Evolutionary conservation across 495 filamentous ascomycete species (phyloP).

Genomic region (Hypoxylon intermedium): DNA sequence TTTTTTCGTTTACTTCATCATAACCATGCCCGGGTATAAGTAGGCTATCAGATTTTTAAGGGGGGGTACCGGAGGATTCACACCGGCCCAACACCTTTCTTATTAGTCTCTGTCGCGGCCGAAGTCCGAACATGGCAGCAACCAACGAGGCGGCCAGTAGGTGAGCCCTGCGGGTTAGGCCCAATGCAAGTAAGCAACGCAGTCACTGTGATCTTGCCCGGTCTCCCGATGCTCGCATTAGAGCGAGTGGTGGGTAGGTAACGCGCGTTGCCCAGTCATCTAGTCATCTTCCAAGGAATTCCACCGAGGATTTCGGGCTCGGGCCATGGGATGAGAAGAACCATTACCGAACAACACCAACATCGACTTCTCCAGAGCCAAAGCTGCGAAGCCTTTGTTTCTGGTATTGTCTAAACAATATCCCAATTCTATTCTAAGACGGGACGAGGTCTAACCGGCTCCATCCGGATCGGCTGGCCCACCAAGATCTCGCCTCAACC

Average conservation of each 20-base stretch:
- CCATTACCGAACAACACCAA: neutral
- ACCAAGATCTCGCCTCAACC: constrained; percentile 10
- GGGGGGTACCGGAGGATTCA: neutral
- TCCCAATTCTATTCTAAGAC: constrained; percentile 14
- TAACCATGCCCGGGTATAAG: too few relatives aligned
- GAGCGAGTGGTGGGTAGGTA: too few relatives aligned
- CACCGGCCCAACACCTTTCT: neutral
- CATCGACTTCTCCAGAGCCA: constrained; percentile 5
- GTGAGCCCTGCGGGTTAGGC: constrained; percentile 11
- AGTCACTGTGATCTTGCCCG: constrained; percentile 10
- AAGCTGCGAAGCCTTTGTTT: constrained; percentile 10
- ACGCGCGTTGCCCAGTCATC: neutral
- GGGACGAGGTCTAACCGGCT: constrained; percentile 15
- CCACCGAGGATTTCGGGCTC: neutral
- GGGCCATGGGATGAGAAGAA: neutral
- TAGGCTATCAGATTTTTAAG: too few relatives aligned
- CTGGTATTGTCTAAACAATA: constrained; percentile 9
- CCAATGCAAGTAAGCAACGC: constrained; percentile 25
- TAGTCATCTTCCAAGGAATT: neutral
- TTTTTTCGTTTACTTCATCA: too few relatives aligned
- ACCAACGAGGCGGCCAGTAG: constrained; percentile 14
- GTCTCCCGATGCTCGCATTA: neutral
- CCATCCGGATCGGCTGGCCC: constrained; percentile 24
- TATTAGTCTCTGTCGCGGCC: neutral
- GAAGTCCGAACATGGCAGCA: neutral